phyloP scores from a whole-genome alignment of 192 early-diverging fungal genomes.

The Linnemannia zychae region DNA sequence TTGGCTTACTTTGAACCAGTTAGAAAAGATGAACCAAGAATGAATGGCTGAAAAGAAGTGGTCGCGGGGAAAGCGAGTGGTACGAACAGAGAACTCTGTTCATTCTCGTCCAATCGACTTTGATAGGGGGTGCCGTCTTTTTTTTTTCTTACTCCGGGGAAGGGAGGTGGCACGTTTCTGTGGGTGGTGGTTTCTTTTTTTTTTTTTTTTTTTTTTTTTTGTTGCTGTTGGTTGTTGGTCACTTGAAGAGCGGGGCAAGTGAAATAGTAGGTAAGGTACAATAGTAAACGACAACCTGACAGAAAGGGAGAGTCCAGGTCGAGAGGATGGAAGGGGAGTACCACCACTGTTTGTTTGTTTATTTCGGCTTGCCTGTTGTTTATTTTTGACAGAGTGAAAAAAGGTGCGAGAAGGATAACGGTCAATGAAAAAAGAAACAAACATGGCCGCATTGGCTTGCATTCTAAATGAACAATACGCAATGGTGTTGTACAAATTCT shows the following conservation, averaged over 20 bases:
- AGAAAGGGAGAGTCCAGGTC: background rate
- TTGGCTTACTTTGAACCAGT: background rate
- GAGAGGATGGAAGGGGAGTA: too few species aligned
- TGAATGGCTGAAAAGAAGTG: background rate
- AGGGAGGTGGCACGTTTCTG: background rate
- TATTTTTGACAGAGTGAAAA: too few species aligned
- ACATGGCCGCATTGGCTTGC: too few species aligned
- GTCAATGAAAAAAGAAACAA: too few species aligned
- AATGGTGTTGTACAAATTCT: too few species aligned
- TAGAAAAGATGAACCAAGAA: background rate
- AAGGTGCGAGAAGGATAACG: too few species aligned
- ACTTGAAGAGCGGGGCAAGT: background rate
- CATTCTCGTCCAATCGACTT: background rate
- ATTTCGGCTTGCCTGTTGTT: too few species aligned
- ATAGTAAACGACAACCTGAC: background rate
- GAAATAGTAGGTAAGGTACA: background rate
- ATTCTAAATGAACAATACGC: too few species aligned
- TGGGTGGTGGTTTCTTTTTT: background rate
- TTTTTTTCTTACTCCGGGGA: constrained; percentile 3
- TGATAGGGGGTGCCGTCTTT: background rate
- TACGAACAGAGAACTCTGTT: background rate
- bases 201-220: too few species aligned
- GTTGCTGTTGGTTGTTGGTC: background rate
- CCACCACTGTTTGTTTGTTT: too few species aligned
- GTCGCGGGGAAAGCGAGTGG: background rate